Conservation (phyloP, 176 grass and related monocot genomes). For the Paspalum notatum region DNA sequence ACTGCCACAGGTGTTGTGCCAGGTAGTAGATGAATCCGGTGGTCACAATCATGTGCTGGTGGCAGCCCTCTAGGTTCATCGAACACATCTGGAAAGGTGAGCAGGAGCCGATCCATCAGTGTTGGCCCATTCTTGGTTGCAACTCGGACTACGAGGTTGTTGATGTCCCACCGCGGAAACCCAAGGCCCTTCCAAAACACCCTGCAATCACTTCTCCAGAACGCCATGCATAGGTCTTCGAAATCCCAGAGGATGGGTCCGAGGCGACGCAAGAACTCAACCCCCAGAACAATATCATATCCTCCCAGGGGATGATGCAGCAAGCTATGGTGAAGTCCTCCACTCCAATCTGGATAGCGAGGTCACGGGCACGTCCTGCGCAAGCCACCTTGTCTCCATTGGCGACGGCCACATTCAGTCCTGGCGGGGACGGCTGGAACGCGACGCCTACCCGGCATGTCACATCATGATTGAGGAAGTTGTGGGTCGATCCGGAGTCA, state of each 20-base stretch:
- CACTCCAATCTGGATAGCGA: neutral
- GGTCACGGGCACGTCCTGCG: too few species aligned
- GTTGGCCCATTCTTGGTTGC: fast-evolving
- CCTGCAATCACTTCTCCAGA: fast-evolving
- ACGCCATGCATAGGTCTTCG: neutral
- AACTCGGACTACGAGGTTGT: too few species aligned
- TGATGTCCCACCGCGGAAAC: too few species aligned
- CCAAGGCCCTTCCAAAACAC: neutral
- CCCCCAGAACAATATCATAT: neutral
- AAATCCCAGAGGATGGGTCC: neutral
- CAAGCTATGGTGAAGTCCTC: neutral
- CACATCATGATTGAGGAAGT: too few species aligned
- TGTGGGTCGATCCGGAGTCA: too few species aligned
- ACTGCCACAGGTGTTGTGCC: neutral
- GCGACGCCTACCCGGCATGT: too few species aligned
- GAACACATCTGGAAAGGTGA: neutral
- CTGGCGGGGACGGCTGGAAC: too few species aligned
- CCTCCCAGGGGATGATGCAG: neutral
- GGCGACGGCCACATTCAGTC: neutral
- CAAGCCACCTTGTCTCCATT: neutral
- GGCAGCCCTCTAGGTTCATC: fast-evolving
- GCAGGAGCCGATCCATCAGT: neutral
- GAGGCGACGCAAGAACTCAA: neutral
- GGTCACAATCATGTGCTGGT: neutral
- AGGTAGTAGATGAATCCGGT: neutral